These are phyloP conservation scores for Taphrina confusa DNA, from an alignment of 1,139 yeast species.

Conservation along the genomic window DNA sequence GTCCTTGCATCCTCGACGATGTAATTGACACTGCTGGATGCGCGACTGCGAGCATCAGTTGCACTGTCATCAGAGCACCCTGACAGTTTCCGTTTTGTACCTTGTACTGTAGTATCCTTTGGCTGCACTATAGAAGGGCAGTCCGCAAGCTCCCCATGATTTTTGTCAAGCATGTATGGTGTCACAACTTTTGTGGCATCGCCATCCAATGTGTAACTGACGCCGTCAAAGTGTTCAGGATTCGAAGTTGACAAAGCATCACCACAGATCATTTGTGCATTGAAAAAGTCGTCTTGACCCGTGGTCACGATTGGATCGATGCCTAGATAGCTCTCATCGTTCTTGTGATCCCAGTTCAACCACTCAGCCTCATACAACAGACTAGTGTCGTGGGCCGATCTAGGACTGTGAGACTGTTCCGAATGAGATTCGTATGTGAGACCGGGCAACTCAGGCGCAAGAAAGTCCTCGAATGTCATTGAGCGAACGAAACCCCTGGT, in stretches of 20 bases:
- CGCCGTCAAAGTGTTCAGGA: not conserved
- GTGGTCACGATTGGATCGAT: not conserved
- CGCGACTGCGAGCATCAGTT: not conserved
- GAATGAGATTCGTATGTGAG: conserved; percentile 16
- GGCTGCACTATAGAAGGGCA: too few species aligned
- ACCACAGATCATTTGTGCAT: not conserved
- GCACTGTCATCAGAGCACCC: not conserved
- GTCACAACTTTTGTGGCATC: not conserved
- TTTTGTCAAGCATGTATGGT: not conserved
- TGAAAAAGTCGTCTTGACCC: not conserved
- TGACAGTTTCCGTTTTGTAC: conserved; percentile 8
- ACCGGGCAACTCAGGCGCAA: not conserved
- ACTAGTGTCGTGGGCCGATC: conserved; percentile 3
- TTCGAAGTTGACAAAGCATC: not conserved
- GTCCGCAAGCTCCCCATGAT: not conserved
- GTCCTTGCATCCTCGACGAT: not conserved
- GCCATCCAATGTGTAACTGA: not conserved
- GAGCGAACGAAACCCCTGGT: too few species aligned
- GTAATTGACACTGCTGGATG: not conserved
- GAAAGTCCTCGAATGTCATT: conserved; percentile 12
- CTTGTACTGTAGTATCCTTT: not conserved
- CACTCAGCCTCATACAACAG: conserved; percentile 1
- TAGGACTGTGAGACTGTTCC: conserved; percentile 21
- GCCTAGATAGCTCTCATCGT: not conserved
- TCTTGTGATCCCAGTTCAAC: not conserved